phyloP scores from a whole-genome alignment of 148 eudicot genomes.

The Fagopyrum homotropicum region DNA sequence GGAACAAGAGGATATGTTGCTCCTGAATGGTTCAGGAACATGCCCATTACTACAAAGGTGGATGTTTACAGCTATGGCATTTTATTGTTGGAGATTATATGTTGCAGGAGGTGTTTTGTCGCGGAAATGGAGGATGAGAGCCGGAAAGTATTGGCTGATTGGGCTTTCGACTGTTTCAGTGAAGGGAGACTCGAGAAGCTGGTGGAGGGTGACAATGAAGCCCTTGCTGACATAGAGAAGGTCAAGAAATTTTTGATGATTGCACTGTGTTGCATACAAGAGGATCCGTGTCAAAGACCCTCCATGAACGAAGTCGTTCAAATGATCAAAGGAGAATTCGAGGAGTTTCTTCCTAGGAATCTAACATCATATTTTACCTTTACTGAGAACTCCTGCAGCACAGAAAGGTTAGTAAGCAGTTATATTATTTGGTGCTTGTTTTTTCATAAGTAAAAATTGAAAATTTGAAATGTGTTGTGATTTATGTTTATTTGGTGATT shows the following conservation, averaged over 20 bases:
- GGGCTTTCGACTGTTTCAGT: slow-evolving; percentile 38
- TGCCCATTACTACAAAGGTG: no score
- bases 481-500: not conserved
- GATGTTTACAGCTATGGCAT: no score
- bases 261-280: slow-evolving; percentile 18
- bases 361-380: not conserved
- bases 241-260: slow-evolving; percentile 21
- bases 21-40: no score
- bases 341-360: slow-evolving; percentile 12
- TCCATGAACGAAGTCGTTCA: slow-evolving; percentile 24
- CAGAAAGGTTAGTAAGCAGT: not conserved
- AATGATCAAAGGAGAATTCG: slow-evolving; percentile 32
- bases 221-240: slow-evolving; percentile 1
- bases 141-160: slow-evolving; percentile 19
- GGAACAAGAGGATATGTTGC: no score
- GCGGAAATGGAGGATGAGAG: no score
- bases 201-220: slow-evolving; percentile 18
- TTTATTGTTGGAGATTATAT: no score
- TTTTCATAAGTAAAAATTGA: no score
- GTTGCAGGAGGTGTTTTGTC: no score
- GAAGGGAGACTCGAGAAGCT: slow-evolving; percentile 5
- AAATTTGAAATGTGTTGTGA: no score
- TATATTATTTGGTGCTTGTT: not conserved
- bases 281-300: slow-evolving; percentile 31
- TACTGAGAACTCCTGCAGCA: no score